Evolutionary conservation across 1,139 yeast species (phyloP).

Genomic region (Debaryomyces sp.): DNA sequence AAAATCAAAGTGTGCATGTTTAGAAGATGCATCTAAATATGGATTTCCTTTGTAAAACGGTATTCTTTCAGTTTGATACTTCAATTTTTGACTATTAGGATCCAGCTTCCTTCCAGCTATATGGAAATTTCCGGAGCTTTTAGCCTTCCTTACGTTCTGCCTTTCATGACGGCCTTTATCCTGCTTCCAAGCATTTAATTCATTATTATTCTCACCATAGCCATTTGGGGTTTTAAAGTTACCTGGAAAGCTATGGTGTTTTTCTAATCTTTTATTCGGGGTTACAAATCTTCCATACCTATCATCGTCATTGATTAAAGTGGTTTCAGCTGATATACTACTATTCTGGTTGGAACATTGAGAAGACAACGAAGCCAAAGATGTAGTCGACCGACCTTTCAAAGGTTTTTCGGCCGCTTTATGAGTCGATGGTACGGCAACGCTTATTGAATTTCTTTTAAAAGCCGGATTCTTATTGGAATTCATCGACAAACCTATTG

Average conservation of each 20-base stretch:
- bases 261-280: constrained; percentile 8
- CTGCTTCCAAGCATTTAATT: background rate
- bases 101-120: constrained; percentile 9
- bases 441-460: constrained; percentile 31
- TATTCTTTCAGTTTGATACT: constrained; percentile 28
- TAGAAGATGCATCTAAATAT: constrained; percentile 20
- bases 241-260: constrained; percentile 5
- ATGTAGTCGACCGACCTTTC: constrained; percentile 34
- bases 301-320: constrained; percentile 18
- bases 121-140: constrained; percentile 38
- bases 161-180: constrained; percentile 1
- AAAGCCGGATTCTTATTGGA: constrained; percentile 12
- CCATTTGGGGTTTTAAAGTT: constrained; percentile 1
- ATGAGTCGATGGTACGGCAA: constrained; percentile 16
- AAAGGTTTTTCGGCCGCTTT: constrained; percentile 9
- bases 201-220: constrained; percentile 2
- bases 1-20: constrained; percentile 5
- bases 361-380: constrained; percentile 25
- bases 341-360: background rate
- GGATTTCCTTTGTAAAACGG: constrained; percentile 30
- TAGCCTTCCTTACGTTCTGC: constrained; percentile 32
- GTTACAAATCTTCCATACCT: constrained; percentile 2
- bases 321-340: constrained; percentile 9
- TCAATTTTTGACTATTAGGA: constrained; percentile 12
- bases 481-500: constrained; percentile 11